Base-by-base conservation (phyloP, 257 asterid species). In the Linderniella brevidens region DNA sequence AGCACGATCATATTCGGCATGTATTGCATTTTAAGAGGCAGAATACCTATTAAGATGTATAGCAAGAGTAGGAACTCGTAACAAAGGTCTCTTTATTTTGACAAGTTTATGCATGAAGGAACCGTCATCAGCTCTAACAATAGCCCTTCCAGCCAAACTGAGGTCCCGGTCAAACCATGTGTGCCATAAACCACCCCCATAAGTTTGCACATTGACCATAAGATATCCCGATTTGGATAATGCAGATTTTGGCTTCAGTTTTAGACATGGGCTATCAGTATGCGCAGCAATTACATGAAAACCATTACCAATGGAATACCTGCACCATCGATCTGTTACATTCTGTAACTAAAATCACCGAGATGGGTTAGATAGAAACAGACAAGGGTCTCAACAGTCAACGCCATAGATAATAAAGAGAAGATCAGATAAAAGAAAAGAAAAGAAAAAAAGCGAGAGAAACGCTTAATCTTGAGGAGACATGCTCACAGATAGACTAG, bases 121-220 rank as follows among this genome's bases (percentile, higher is more conserved):
- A 58, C 94, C 96, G 68, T 85, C 85, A 37, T 68, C 70, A 39
- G 74, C 73, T 71, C 87, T 81, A 58, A 85, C 52, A 53, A 90
- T 81, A 55, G 79, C 96, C 72, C 96, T 69, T 66, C 98, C 98
- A 57, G 96, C 98, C 55, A 88, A 78, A 64, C 92, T 88, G 52
- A 88, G 61, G 65, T 88, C 98, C 56, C 98, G 69, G 64, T 88
- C 98, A 58, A 88, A 88, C 98, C 98, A 88, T 58, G 98, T 88
- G 56, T 88, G 93, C 98, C 98, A 88, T 59, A 88, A 71, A 60
- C 96, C 98, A 58, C 93, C 78, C 39, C 98, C 98, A 69, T 88
- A 88, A 51, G 92, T 80, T 65, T 85, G 94, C 57, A 90, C 96
- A 47, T 71, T 79, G 69, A 90, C 86, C 94, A 85, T 76, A 55